Conservation (phyloP, 225 moss, liverwort and hornwort genomes). For the Pleurozium schreberi region DNA sequence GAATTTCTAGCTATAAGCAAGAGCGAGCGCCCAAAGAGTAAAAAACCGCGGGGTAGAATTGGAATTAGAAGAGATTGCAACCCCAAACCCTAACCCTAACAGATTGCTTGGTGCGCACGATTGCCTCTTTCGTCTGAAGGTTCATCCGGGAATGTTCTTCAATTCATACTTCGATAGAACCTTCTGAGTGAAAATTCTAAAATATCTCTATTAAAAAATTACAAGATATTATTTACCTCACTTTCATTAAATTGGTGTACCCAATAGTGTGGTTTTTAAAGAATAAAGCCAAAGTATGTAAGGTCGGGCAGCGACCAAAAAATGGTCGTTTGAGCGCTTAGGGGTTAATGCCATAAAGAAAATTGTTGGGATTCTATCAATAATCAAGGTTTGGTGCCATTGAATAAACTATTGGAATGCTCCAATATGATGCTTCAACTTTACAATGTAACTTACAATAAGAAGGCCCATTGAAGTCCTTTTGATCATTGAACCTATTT, state of each 20-base stretch:
- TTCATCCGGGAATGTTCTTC: background rate
- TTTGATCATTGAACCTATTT: background rate
- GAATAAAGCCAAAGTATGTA: background rate
- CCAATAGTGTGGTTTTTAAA: background rate
- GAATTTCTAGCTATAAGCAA: background rate
- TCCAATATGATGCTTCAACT: too few relatives aligned
- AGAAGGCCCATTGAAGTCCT: background rate
- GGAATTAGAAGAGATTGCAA: background rate
- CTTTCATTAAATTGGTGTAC: background rate
- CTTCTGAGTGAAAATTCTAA: background rate
- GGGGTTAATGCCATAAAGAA: background rate
- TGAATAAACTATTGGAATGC: too few relatives aligned
- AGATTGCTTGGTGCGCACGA: background rate
- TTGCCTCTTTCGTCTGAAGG: background rate
- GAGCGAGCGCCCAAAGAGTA: background rate
- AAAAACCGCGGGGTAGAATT: background rate
- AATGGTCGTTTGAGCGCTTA: too few relatives aligned
- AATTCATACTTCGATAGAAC: background rate
- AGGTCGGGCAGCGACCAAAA: too few relatives aligned
- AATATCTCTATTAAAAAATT: background rate
- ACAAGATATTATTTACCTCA: background rate
- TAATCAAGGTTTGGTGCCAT: background rate
- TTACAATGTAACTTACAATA: fast-evolving
- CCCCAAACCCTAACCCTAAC: background rate
- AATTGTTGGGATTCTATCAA: background rate